Base-by-base conservation (phyloP, 139 green algal species). In the Spirogloea muscicola region DNA sequence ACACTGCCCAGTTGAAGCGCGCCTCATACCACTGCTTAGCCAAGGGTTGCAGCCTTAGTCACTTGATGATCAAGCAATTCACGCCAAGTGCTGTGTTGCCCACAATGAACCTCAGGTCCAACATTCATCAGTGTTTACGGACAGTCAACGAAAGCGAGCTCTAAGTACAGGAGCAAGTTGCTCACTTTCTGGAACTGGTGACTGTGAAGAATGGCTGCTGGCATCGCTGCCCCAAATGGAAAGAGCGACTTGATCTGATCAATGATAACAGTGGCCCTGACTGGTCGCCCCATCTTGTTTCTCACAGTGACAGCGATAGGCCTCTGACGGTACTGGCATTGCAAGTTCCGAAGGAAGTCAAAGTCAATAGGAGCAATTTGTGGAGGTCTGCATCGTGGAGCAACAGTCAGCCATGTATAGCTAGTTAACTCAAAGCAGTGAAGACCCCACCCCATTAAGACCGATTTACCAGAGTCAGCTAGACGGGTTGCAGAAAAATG, bases 1-100 rank as follows among this genome's bases (percentile, higher is more conserved):
- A 61, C 29, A 67, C 62, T 3, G 34, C 36, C 72, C 72, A 80
- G 37, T 68, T 80, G 72, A 80, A 80, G 1, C 67, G 67, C 58
- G 6, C n/a, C n/a, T 36, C 34, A 16, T 61, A 63, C 67, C 67
- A 76, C 67, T 76, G 67, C 58, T 33, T 41, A 10, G 27, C 10
- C 55, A 36, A 21, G 21, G 21, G 21, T 21, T 55, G 21, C 21
- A 21, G 21, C 21, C 21, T 55, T 21, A 21, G 21, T 55, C 46
- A 55, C 21, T 21, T 21, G 46, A 55, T 21, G n/a, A 55, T 31
- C 21, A 55, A 55, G n/a, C 46, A 55, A 21, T 21, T 31, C 21
- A 55, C 21, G 21, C n/a, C 46, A 21, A 21, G 46, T 31, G 46
- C 46, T 7, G 38, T 33, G 31, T 33, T 62, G 5, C 52, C 52